Conservation (phyloP, 345 rosid species). For the Pistacia vera region DNA sequence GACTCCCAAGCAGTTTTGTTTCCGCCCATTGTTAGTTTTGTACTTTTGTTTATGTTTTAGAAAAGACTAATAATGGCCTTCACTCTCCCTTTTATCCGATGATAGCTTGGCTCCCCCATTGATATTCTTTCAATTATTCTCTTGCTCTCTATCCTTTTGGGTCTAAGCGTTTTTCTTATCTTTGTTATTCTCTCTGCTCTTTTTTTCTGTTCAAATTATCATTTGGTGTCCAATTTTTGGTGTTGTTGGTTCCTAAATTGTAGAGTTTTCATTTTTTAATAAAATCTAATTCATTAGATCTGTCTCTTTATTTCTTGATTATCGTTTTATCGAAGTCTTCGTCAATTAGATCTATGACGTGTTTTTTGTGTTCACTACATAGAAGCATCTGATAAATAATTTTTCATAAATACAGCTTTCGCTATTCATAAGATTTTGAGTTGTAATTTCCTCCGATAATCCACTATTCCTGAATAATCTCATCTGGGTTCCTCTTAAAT, state of each 20-base stretch:
- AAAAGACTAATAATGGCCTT: not conserved
- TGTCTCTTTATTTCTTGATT: not conserved
- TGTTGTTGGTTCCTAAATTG: not conserved
- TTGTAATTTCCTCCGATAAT: not conserved
- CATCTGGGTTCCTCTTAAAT: constrained; percentile 21
- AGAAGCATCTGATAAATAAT: not conserved
- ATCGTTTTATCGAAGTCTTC: not conserved
- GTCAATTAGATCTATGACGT: not conserved
- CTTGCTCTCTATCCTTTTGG: not conserved
- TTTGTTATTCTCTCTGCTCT: not conserved
- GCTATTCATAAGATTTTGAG: not conserved
- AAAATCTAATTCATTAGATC: not conserved
- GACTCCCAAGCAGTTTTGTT: not conserved
- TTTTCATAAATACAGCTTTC: not conserved
- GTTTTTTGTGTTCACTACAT: not conserved
- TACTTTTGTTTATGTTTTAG: no score
- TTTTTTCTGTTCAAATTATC: not conserved
- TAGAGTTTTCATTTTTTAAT: not conserved
- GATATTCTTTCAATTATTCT: not conserved
- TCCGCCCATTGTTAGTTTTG: constrained; percentile 14
- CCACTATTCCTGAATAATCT: not conserved
- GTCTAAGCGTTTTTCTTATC: not conserved
- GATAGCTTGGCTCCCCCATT: not conserved
- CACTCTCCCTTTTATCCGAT: not conserved
- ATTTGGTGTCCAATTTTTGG: not conserved